phyloP scores from a whole-genome alignment of 2,329 filamentous ascomycete genomes.

The Dactylonectria estremocensis region DNA sequence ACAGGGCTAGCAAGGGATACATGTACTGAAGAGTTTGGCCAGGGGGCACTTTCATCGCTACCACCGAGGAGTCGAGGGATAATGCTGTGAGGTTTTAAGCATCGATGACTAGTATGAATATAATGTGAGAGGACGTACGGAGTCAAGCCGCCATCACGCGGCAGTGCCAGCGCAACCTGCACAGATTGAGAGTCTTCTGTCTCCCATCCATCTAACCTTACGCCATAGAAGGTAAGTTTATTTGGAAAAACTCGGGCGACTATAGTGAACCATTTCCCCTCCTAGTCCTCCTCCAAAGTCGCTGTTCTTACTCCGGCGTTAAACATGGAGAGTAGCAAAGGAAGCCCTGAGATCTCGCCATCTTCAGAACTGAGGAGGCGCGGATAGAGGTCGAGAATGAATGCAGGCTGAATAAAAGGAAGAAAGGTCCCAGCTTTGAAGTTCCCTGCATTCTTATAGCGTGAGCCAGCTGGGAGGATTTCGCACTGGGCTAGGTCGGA shows the following conservation, averaged over 20 bases:
- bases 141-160: neutral
- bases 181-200: neutral
- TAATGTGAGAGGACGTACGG: neutral
- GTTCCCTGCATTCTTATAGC: neutral
- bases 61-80: neutral
- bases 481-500: neutral
- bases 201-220: neutral
- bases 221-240: neutral
- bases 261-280: neutral
- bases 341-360: neutral
- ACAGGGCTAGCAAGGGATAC: neutral
- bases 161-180: neutral
- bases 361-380: neutral
- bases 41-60: neutral
- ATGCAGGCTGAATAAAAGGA: neutral
- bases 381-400: neutral
- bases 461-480: neutral
- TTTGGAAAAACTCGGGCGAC: neutral
- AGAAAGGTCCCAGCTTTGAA: neutral
- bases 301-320: neutral
- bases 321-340: neutral
- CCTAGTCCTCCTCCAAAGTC: neutral
- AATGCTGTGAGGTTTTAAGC: neutral
- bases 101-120: neutral
- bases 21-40: neutral